Evolutionary conservation across 176 grass and related monocot species (phyloP), one percentile per base, ranked within the genome.

Genomic region (Phoenix dactylifera): DNA sequence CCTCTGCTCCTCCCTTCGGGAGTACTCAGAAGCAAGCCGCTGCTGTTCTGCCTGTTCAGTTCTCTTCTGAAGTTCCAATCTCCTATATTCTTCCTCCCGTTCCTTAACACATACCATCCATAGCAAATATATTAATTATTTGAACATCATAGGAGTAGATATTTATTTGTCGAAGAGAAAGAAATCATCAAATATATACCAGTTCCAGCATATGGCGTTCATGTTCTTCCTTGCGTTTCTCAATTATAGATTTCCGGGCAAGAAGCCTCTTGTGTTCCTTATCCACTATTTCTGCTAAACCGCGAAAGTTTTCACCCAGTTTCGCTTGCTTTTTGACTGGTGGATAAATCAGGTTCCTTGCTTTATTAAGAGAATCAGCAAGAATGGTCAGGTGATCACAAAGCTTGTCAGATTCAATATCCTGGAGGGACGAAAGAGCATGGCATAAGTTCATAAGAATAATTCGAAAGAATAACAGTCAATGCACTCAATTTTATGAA

Each of bases 151-250:
- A 44, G 5, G 9, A 44, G 1, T 44, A 44, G 35, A 44, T 44
- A 44, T 44, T 44, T 44, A 44, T 44, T 44, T 10, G 35, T 12
- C 3, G 26, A 28, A 60, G 15, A 51, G 44, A 19, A 14, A 20
- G 12, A 15, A 51, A 75, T 53, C 20, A 6, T 75, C 52, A 64
- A 26, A 67, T 30, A 51, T 17, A 22, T 52, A 98, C 93, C 84
- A 92, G 89, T 62, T 92, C 88, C 68, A 98, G 78, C 78, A 98
- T 98, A 39, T 89, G 84, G 12, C 84, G 93, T 61, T 98, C 93
- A 71, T 83, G 93, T 15, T 92, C 88, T 80, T 98, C 93, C 81
- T 98, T 98, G 15, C 84, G 84, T 52, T 92, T 98, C 80, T 98
- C 93, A 60, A 98, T 98, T 39, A 98, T 98, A 9, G 84, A 86